These are phyloP conservation scores for Aquilaria agallochum DNA, from an alignment of 441 rosid species.

Conservation along the genomic window DNA sequence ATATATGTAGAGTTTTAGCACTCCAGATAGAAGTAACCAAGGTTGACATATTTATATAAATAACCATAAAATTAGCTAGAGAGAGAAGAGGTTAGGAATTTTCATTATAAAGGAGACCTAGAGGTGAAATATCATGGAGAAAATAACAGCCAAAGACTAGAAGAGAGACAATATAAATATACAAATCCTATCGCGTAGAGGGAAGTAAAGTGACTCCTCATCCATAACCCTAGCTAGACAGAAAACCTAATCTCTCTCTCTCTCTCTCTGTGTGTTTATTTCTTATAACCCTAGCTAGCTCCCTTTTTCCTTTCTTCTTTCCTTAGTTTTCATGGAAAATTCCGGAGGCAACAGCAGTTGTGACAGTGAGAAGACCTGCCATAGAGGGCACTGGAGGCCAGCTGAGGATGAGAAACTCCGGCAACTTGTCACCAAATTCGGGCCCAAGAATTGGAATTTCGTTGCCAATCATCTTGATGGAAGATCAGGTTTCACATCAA, in stretches of 20 bases:
- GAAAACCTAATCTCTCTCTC: slow-evolving; percentile 29
- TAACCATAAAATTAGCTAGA: background rate
- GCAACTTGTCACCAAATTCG: slow-evolving; percentile 40
- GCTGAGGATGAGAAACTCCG: slow-evolving; percentile 51
- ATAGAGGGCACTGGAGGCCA: slow-evolving; percentile 67
- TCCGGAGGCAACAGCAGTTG: slow-evolving; percentile 28
- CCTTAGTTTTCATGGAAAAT: slow-evolving; percentile 31
- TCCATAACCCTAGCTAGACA: slow-evolving; percentile 38
- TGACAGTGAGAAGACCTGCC: slow-evolving; percentile 38
- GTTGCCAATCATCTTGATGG: slow-evolving; percentile 63
- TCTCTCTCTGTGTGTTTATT: slow-evolving; percentile 15
- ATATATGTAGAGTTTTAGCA: background rate
- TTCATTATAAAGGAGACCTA: too few relatives aligned
- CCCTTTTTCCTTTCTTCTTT: slow-evolving; percentile 16
- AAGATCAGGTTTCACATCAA: slow-evolving; percentile 48
- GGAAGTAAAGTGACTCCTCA: slow-evolving; percentile 42
- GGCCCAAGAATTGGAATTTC: slow-evolving; percentile 73
- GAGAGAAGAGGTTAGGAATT: background rate
- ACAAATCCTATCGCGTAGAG: slow-evolving; percentile 20
- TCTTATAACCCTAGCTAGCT: slow-evolving; percentile 22
- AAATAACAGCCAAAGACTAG: slow-evolving; percentile 4
- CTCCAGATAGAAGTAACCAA: background rate
- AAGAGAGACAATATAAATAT: slow-evolving; percentile 4
- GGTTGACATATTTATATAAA: background rate
- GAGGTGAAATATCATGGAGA: background rate